Conservation (phyloP, 2,329 filamentous ascomycete species). For the Phaeomoniella chlamydospora region DNA sequence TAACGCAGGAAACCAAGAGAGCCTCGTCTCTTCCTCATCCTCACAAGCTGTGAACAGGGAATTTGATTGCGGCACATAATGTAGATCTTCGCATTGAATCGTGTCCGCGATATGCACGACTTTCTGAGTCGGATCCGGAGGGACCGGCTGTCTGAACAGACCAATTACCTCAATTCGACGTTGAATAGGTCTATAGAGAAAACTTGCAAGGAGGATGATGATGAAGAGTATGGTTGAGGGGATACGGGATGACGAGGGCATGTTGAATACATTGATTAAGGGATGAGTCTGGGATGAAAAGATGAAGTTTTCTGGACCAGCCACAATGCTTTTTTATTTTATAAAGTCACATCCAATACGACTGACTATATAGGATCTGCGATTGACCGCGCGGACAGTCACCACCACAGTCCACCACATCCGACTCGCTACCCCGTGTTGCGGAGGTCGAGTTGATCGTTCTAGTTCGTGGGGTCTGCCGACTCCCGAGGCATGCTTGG, state of each 20-base stretch:
- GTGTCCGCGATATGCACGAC: conserved; percentile 36
- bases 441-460: too few species aligned
- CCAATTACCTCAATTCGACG: neutral
- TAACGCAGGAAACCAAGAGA: conserved; percentile 38
- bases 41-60: conserved; percentile 44
- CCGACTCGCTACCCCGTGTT: too few species aligned
- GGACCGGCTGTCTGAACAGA: neutral
- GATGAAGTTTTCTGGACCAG: too few species aligned
- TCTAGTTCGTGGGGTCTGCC: too few species aligned
- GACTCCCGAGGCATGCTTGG: too few species aligned
- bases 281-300: too few species aligned
- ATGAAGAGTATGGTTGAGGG: neutral
- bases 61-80: conserved; percentile 34
- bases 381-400: too few species aligned
- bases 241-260: neutral
- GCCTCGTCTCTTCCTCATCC: conserved; percentile 24
- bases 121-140: conserved; percentile 8
- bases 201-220: neutral
- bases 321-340: too few species aligned
- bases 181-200: neutral
- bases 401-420: too few species aligned
- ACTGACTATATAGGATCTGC: too few species aligned
- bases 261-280: too few species aligned
- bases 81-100: conserved; percentile 44
- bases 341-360: too few species aligned